These are phyloP conservation scores for Russula sp. DNA, from an alignment of 768 basidiomycete species.

Conservation along the genomic window DNA sequence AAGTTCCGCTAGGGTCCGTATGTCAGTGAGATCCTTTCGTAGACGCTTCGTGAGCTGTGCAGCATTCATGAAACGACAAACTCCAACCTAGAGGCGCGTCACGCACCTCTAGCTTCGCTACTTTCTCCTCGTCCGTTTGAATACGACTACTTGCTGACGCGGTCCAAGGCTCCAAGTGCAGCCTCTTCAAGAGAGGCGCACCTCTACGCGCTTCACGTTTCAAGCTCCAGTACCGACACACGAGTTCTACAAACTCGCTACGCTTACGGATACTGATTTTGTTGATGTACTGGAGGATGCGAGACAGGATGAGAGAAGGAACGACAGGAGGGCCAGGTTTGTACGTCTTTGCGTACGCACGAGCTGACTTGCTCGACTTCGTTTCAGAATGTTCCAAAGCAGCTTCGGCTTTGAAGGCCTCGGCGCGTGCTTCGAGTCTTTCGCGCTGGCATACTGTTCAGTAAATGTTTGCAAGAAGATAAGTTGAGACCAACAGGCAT, in stretches of 20 bases:
- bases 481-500: conserved; percentile 50
- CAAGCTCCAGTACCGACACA: conserved; percentile 95
- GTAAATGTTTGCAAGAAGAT: neutral
- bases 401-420: conserved; percentile 47
- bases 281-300: conserved; percentile 65
- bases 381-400: conserved; percentile 35
- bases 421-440: conserved; percentile 53
- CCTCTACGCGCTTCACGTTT: conserved; percentile 91
- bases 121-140: conserved; percentile 77
- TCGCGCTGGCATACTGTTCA: conserved; percentile 44
- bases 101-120: conserved; percentile 72
- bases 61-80: neutral
- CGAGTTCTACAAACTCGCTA: conserved; percentile 60
- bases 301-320: conserved; percentile 74
- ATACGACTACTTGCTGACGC: conserved; percentile 55
- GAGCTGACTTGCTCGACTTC: conserved; percentile 66
- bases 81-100: neutral
- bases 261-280: conserved; percentile 71
- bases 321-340: conserved; percentile 90
- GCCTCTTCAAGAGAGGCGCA: conserved; percentile 84
- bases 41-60: conserved; percentile 53
- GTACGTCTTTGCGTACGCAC: conserved; percentile 88
- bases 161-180: conserved; percentile 98
- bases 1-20: conserved; percentile 58
- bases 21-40: conserved; percentile 66